A percentile compares a stretch with the other conserved stretches of the same genome.
Evolutionary conservation across 2,329 filamentous ascomycete species (phyloP).

Genomic region (Calonectria hongkongensis): DNA sequence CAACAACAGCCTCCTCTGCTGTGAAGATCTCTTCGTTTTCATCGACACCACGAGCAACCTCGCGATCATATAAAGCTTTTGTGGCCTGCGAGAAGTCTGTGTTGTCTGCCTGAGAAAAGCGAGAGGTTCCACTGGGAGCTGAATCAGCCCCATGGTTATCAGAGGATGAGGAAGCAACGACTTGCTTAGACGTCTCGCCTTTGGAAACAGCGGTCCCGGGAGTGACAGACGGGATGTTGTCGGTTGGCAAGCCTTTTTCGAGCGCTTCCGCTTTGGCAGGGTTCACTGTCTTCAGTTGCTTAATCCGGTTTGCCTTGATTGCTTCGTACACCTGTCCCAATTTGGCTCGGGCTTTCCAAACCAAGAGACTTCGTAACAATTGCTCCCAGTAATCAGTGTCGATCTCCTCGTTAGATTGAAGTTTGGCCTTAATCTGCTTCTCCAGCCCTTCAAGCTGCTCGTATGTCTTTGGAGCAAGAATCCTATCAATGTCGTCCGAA

Average conservation of each 20-base stretch:
- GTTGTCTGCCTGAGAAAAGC: slow-evolving; percentile 81
- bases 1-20: slow-evolving; percentile 86
- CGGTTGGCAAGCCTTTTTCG: slow-evolving; percentile 39
- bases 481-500: slow-evolving; percentile 88
- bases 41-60: slow-evolving; percentile 91
- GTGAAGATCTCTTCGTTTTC: slow-evolving; percentile 98
- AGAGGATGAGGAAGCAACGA: slow-evolving; percentile 46
- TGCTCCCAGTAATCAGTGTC: slow-evolving; percentile 99
- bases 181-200: slow-evolving; percentile 37
- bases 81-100: slow-evolving; percentile 92
- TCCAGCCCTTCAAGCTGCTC: slow-evolving; percentile 92
- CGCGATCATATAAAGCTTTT: slow-evolving; percentile 91
- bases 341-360: slow-evolving; percentile 95
- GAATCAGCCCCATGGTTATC: slow-evolving; percentile 56
- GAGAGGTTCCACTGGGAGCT: slow-evolving; percentile 74
- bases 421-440: slow-evolving; percentile 88
- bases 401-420: slow-evolving; percentile 91
- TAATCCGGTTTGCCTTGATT: slow-evolving; percentile 82
- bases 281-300: slow-evolving; percentile 80
- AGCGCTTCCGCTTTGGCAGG: slow-evolving; percentile 75
- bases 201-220: slow-evolving; percentile 29
- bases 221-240: slow-evolving; percentile 31
- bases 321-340: slow-evolving; percentile 85
- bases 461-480: slow-evolving; percentile 89
- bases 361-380: slow-evolving; percentile 85